Evolutionary conservation across 1,139 yeast genomes (phyloP).

Genomic region (Martiniozyma asiatica): DNA sequence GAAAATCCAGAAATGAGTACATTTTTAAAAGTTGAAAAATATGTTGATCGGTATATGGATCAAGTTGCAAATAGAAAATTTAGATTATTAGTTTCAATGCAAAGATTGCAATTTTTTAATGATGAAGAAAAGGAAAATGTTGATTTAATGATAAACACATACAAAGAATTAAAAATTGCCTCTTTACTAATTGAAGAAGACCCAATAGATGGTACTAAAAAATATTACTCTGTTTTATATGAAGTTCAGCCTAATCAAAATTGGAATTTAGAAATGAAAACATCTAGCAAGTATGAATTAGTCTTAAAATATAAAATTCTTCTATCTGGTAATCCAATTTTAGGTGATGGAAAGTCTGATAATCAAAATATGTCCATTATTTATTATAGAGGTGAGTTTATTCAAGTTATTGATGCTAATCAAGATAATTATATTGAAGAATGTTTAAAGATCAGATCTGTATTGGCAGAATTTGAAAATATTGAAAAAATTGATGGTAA

Average conservation of each 20-base stretch:
- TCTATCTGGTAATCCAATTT: slow-evolving; percentile 74
- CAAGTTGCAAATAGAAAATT: slow-evolving; percentile 54
- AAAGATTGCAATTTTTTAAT: slow-evolving; percentile 42
- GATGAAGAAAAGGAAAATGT: slow-evolving; percentile 43
- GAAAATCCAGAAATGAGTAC: slow-evolving; percentile 44
- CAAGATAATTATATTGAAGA: slow-evolving; percentile 84
- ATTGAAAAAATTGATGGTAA: slow-evolving; percentile 21
- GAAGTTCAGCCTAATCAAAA: slow-evolving; percentile 30
- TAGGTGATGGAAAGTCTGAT: slow-evolving; percentile 87
- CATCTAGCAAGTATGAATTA: slow-evolving; percentile 25
- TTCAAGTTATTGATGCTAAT: slow-evolving; percentile 79
- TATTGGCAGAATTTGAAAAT: slow-evolving; percentile 73
- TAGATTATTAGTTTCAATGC: slow-evolving; percentile 63
- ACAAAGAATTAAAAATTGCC: slow-evolving; percentile 49
- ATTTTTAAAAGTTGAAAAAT: slow-evolving; percentile 22
- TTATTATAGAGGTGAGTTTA: slow-evolving; percentile 75
- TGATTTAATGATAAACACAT: slow-evolving; percentile 42
- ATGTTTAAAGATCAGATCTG: slow-evolving; percentile 68
- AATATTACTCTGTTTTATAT: slow-evolving; percentile 38
- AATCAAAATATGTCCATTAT: slow-evolving; percentile 73
- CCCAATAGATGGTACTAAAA: slow-evolving; percentile 20
- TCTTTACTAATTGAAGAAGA: slow-evolving; percentile 32
- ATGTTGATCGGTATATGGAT: slow-evolving; percentile 18
- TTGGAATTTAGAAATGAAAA: slow-evolving; percentile 21
- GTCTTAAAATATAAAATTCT: slow-evolving; percentile 41